phyloP scores from a whole-genome alignment of 345 rosid species.

The Bruguiera sexangula region DNA sequence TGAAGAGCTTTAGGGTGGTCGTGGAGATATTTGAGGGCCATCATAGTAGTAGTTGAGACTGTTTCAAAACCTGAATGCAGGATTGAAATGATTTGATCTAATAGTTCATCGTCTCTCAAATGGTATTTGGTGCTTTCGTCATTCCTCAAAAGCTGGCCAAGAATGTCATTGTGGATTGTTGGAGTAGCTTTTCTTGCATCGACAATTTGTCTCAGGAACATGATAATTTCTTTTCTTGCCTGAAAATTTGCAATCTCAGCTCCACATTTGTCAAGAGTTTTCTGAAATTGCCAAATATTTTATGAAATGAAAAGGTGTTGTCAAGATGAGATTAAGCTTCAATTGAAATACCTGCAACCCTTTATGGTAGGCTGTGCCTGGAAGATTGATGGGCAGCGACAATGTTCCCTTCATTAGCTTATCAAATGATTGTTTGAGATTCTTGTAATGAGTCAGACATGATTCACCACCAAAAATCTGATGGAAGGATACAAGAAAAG shows the following conservation, averaged over 20 bases:
- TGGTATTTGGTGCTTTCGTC: conserved; percentile 41
- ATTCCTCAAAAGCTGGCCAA: conserved; percentile 56
- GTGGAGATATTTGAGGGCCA: conserved; percentile 84
- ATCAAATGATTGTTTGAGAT: conserved; percentile 11
- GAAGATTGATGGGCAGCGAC: conserved; percentile 21
- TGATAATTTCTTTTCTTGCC: conserved; percentile 61
- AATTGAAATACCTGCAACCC: conserved; percentile 12
- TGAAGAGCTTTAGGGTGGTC: conserved; percentile 69
- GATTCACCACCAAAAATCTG: neutral
- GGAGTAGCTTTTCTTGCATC: conserved; percentile 49
- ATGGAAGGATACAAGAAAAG: conserved; percentile 3
- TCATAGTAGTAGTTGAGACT: conserved; percentile 84
- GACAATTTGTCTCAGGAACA: conserved; percentile 48
- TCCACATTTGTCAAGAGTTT: neutral
- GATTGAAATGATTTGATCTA: conserved; percentile 81
- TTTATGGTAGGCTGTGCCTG: conserved; percentile 15
- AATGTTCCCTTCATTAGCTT: neutral
- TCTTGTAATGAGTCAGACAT: neutral
- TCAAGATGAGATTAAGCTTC: neutral
- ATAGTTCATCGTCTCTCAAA: conserved; percentile 56
- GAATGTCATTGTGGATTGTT: conserved; percentile 56
- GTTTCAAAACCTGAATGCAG: conserved; percentile 83
- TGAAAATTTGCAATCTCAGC: conserved; percentile 18
- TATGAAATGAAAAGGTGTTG: neutral
- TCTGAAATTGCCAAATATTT: neutral